Evolutionary conservation across 2,329 filamentous ascomycete species (phyloP), one percentile per base, ranked within the genome.

Genomic region (Alternaria metachromatica): DNA sequence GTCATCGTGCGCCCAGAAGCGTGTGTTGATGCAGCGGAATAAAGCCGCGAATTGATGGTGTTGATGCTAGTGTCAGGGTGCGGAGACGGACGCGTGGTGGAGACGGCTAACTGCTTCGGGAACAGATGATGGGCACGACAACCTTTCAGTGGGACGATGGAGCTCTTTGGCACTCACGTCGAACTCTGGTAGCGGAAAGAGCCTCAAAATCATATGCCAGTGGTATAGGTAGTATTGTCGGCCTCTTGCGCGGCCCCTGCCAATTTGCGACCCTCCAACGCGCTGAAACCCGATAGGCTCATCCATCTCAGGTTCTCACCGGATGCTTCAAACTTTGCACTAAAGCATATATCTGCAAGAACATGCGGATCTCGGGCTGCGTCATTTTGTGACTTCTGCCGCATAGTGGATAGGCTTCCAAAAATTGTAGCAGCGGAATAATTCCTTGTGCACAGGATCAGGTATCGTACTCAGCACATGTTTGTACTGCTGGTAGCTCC

Each of bases 21-120:
- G 46, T 23, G 12, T 57, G 62, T 37, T 60, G 55, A 18, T 26
- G 23, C 15, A 43, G 66, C 70, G 70, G 70, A 72, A 72, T 59
- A 46, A 30, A 21, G 33, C 67, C 68, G 67, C 68, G 18, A 54
- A 49, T 21, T 41, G 54, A 43, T 62, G 46, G 41, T 41, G 44
- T 33, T 26, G 51, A 49, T 54, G 55, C 21, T 46, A 30, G 44
- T 66, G 67, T 64, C 58, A 68, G 28, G 41, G 59, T 70, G 67
- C 67, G 69, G 55, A 67, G 55, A 41, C 44, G 43, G 18, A 23
- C 46, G 25, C 48, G 11, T 50, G 13, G n/a, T 18, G 23, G 15
- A 51, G 28, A 2, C 37, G 11, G 23, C 26, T 50, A 48, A 25
- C 18, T 8, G 23, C 41, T 44, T 61, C 12, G 26, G 28, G 46